Evolutionary conservation across 306 rosid genomes (phyloP).

Genomic region (Cicer yamashitae): DNA sequence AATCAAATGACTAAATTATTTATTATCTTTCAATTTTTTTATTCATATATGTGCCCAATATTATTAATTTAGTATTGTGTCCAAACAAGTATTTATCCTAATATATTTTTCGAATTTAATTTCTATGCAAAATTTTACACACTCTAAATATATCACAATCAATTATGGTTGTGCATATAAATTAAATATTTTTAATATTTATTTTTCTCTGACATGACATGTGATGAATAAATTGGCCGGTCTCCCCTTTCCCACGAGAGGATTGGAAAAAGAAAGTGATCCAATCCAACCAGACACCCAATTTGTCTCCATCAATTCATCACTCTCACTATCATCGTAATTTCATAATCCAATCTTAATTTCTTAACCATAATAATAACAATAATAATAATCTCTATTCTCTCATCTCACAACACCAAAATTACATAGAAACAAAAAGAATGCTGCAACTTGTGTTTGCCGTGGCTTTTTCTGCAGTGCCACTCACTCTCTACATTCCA

Average conservation of each 20-base stretch:
- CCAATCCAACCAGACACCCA: background rate
- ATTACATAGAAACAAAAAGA: background rate
- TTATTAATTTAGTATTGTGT: too few relatives aligned
- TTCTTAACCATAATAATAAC: background rate
- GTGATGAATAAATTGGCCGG: background rate
- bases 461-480: constrained; percentile 91
- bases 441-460: constrained; percentile 84
- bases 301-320: background rate
- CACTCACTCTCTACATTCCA: constrained; percentile 82
- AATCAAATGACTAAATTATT: too few relatives aligned
- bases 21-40: too few relatives aligned
- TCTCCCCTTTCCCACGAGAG: constrained; percentile 36
- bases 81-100: too few relatives aligned
- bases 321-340: background rate
- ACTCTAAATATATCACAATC: too few relatives aligned
- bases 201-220: background rate
- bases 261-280: constrained; percentile 5
- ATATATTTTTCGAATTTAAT: too few relatives aligned
- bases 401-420: background rate
- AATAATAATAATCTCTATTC: background rate
- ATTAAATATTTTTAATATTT: too few relatives aligned
- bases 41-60: too few relatives aligned
- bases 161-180: too few relatives aligned
- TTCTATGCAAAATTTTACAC: too few relatives aligned
- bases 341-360: background rate